These are phyloP conservation scores for Fusarium continuum DNA, from an alignment of 2,329 filamentous ascomycete genomes.

Conservation along the genomic window DNA sequence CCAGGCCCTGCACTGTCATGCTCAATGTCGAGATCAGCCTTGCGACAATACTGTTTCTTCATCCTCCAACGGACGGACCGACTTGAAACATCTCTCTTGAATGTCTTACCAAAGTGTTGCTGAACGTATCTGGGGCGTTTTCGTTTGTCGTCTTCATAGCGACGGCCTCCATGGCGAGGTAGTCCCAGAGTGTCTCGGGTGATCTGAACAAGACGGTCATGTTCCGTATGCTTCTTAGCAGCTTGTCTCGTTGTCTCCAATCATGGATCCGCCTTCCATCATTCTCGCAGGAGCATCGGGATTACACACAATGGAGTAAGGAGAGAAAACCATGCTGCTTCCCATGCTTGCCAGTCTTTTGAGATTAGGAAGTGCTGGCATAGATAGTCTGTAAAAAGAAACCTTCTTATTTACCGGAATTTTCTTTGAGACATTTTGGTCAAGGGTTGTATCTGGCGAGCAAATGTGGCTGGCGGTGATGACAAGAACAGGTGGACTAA, in stretches of 20 bases:
- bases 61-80: no score
- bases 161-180: constrained; percentile 5
- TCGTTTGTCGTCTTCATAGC: not conserved
- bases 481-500: not conserved
- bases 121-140: not conserved
- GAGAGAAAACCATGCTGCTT: not conserved
- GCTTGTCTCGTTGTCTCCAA: not conserved
- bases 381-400: no score
- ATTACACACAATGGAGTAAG: not conserved
- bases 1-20: constrained; percentile 12
- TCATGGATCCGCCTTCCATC: not conserved
- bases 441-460: not conserved
- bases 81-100: not conserved
- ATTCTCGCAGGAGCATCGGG: not conserved
- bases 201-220: constrained; percentile 1
- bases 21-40: not conserved
- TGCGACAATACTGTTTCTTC: not conserved
- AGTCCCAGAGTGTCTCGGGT: constrained; percentile 16
- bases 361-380: not conserved
- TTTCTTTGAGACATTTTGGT: not conserved
- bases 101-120: not conserved
- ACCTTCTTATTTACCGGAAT: no score
- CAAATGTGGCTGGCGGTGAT: no score
- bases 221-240: not conserved
- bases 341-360: not conserved